Conservation (phyloP, 768 basidiomycete genomes). For the Astraeus odoratus region DNA sequence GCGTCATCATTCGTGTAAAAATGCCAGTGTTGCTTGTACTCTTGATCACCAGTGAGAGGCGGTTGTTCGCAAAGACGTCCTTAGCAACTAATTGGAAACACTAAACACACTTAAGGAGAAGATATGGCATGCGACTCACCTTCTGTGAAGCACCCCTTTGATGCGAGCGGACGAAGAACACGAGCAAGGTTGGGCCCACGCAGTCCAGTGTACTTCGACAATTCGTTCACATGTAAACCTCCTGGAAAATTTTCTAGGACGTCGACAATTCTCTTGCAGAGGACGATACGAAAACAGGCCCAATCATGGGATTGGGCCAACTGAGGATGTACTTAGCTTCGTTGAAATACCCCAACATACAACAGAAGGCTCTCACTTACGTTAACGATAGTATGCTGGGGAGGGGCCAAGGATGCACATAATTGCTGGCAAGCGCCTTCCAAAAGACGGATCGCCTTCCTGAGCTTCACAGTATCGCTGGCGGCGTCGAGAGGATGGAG, state of each 20-base stretch:
- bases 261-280: background rate
- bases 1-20: constrained; percentile 4
- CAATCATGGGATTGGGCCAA: background rate
- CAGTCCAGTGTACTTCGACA: constrained; percentile 16
- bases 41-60: constrained; percentile 24
- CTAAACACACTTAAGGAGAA: background rate
- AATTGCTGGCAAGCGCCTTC: constrained; percentile 29
- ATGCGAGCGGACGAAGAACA: constrained; percentile 23
- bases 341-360: background rate
- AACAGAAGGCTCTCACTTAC: constrained; percentile 11
- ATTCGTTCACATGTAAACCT: constrained; percentile 25
- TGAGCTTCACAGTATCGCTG: background rate
- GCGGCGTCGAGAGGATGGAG: background rate
- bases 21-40: constrained; percentile 9
- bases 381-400: constrained; percentile 26
- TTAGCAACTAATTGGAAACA: constrained; percentile 13
- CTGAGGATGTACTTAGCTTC: background rate
- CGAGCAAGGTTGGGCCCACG: constrained; percentile 24
- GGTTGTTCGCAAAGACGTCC: constrained; percentile 28
- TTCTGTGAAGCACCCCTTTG: constrained; percentile 27
- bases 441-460: constrained; percentile 26
- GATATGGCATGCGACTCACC: constrained; percentile 9
- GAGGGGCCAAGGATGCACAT: constrained; percentile 28
- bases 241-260: constrained; percentile 18
- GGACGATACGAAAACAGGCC: background rate